Evolutionary conservation across 768 basidiomycete species (phyloP), one percentile per base, ranked within the genome.

Genomic region (Serpula lacrymans): DNA sequence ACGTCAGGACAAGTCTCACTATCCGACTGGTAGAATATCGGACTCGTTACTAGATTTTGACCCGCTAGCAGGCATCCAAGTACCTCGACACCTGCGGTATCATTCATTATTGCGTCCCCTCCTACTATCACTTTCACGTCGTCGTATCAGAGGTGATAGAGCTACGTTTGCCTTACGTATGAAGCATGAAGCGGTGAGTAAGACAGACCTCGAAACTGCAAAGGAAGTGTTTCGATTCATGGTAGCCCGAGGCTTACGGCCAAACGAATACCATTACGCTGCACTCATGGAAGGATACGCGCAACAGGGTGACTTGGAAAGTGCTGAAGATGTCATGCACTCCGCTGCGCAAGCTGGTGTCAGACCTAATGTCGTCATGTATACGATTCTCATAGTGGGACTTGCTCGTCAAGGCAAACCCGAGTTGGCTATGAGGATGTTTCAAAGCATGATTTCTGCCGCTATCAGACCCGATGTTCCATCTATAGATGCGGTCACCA

Each of bases 241-340:
- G 68, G 57, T 87, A 37, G 66, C 70, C 35, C 77, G 78, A 42
- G 89, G 89, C 8, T 69, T 93, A 40, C 76, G 75, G 34, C 82
- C 87, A 8, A 84, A 78, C 51, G 69, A 70, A 41, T 78, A 86
- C 54, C 90, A 93, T 60, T 83, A 80, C 50, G 68, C 70, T 22
- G 80, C 86, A 38, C 64, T 93, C 43, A 81, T 93, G 73, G 80
- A 87, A 49, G 86, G 84, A n/a, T 82, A 81, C 50, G 62, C 71
- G 13, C 67, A 62, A 3, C 59, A 61, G 1, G 86, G 85, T n/a
- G 71, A 89, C 57, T 64, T 84, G 46, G 52, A 59, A 11, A 68
- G 67, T 14, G 85, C 88, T 18, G 59, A 71, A 42, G 67, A 69
- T 37, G 63, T 80, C 30, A 71, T 93, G 67, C 63, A 60, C 44